Percentiles rank a stretch among this genome's conserved stretches.
phyloP scores from a whole-genome alignment of 2,329 filamentous ascomycete genomes.

The Zymoseptoria ardabiliae region DNA sequence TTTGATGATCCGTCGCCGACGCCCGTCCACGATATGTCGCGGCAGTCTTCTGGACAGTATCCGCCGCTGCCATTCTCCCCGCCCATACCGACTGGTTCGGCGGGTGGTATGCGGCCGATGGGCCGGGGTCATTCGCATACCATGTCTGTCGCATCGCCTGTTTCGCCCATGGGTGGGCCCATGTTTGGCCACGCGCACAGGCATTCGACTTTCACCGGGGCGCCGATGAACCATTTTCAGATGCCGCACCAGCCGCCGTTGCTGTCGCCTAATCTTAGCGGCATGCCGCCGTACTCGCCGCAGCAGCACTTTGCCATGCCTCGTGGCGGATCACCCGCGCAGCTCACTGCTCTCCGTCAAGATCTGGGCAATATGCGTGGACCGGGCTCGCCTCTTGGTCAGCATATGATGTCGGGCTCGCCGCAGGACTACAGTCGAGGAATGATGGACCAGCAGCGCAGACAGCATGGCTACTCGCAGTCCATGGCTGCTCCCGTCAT shows the following conservation, averaged over 20 bases:
- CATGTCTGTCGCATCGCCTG: slow-evolving; percentile 64
- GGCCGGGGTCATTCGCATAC: slow-evolving; percentile 38
- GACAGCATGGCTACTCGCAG: slow-evolving; percentile 35
- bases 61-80: slow-evolving; percentile 75
- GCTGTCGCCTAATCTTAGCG: slow-evolving; percentile 40
- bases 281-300: slow-evolving; percentile 33
- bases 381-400: slow-evolving; percentile 56
- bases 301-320: slow-evolving; percentile 20
- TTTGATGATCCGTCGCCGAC: slow-evolving; percentile 57
- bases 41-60: slow-evolving; percentile 66
- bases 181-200: slow-evolving; percentile 55
- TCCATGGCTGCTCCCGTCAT: slow-evolving; percentile 20
- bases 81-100: slow-evolving; percentile 71
- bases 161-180: slow-evolving; percentile 53
- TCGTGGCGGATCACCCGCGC: slow-evolving; percentile 39
- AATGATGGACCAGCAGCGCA: slow-evolving; percentile 43
- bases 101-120: slow-evolving; percentile 48
- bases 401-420: slow-evolving; percentile 23
- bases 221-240: slow-evolving; percentile 57
- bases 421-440: slow-evolving; percentile 25
- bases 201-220: slow-evolving; percentile 60
- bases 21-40: slow-evolving; percentile 40
- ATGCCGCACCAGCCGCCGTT: slow-evolving; percentile 44
- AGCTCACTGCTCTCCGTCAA: slow-evolving; percentile 30
- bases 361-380: slow-evolving; percentile 21